A percentile compares a stretch with the other conserved stretches of the same genome.
Evolutionary conservation across 768 basidiomycete genomes (phyloP).

Genomic region (Mycena capillaripes): DNA sequence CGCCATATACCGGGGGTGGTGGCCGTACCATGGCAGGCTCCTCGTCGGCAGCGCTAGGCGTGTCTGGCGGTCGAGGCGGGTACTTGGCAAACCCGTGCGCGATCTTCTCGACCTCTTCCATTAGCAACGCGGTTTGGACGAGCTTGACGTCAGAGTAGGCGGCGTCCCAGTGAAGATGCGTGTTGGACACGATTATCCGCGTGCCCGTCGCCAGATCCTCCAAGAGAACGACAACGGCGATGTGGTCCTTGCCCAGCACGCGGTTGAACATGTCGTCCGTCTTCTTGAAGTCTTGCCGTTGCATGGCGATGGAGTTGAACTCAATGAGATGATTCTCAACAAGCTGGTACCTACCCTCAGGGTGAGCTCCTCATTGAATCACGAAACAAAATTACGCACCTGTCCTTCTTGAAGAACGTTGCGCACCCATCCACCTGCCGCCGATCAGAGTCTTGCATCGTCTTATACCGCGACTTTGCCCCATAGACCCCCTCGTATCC

Average conservation of each 20-base stretch:
- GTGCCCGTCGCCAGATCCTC: constrained; percentile 92
- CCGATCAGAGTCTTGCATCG: constrained; percentile 89
- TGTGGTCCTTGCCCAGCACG: constrained; percentile 94
- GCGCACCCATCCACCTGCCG: constrained; percentile 96
- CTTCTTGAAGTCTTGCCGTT: constrained; percentile 94
- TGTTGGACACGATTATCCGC: constrained; percentile 90
- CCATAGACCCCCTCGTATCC: constrained; percentile 94
- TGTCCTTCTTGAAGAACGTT: constrained; percentile 91
- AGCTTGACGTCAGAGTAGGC: constrained; percentile 96
- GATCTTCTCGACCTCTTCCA: constrained; percentile 95
- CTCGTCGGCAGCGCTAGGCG: constrained; percentile 44
- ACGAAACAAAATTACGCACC: constrained; percentile 65
- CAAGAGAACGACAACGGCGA: constrained; percentile 88
- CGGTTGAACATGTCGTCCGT: constrained; percentile 99
- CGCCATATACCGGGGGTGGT: constrained; percentile 78
- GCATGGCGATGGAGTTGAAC: constrained; percentile 93
- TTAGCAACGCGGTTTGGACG: constrained; percentile 91
- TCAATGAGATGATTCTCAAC: constrained; percentile 96
- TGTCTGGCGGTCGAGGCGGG: constrained; percentile 70
- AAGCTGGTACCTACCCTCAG: constrained; percentile 78
- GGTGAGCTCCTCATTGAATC: constrained; percentile 28
- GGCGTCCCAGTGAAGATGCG: constrained; percentile 95
- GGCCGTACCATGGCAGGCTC: constrained; percentile 52
- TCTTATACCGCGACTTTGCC: constrained; percentile 94
- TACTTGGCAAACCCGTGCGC: constrained; percentile 87